A percentile compares a stretch with the other conserved stretches of the same genome.
These are phyloP conservation scores for Wallacemonas sp. DNA, from an alignment of 208 protist species.

Conservation along the genomic window DNA sequence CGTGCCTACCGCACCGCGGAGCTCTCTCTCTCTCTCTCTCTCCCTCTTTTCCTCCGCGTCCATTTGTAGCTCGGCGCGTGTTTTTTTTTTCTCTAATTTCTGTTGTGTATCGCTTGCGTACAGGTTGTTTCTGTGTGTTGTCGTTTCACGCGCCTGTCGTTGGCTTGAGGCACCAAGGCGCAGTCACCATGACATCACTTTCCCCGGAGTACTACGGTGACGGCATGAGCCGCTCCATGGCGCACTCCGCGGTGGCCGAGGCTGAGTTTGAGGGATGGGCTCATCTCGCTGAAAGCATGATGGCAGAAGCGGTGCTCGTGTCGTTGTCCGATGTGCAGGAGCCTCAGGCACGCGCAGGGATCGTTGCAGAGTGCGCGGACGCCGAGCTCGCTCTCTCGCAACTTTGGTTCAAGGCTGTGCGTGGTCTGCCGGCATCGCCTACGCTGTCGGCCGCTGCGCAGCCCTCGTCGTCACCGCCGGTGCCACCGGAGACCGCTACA, in stretches of 20 bases:
- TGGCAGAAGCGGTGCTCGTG: conserved; percentile 16
- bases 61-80: no score
- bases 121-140: no score
- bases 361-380: background rate
- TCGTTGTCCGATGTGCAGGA: conserved; percentile 23
- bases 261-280: conserved; percentile 39
- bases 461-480: background rate
- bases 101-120: background rate
- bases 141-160: no score
- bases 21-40: no score
- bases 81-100: conserved; percentile 17
- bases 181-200: background rate
- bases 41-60: no score
- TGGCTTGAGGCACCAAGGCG: background rate
- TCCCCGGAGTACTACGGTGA: background rate
- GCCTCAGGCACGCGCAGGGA: conserved; percentile 16
- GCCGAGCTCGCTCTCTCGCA: background rate
- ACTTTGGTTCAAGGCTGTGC: background rate
- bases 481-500: background rate
- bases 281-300: conserved; percentile 21
- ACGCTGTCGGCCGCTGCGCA: background rate
- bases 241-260: background rate
- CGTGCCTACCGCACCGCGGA: no score
- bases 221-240: conserved; percentile 1
- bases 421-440: no score